Conservation (phyloP, 441 rosid genomes). For the Adansonia madagascariensis region DNA sequence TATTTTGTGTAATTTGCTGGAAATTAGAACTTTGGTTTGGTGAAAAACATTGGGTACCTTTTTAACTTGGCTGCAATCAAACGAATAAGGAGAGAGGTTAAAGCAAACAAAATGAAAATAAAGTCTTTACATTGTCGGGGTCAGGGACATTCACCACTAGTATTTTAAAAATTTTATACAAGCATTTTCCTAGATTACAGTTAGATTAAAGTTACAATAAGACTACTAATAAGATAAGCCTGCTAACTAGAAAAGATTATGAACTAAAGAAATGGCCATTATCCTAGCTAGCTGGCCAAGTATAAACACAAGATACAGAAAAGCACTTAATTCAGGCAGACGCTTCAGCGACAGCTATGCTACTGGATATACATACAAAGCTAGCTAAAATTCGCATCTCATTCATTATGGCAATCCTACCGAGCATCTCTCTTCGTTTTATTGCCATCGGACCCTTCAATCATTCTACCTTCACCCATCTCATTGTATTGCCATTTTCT, state of each 20-base stretch:
- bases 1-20: conserved; percentile 33
- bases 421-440: conserved; percentile 30
- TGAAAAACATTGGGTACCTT: too few species aligned
- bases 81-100: background rate
- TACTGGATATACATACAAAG: background rate
- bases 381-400: background rate
- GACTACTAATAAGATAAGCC: conserved; percentile 20
- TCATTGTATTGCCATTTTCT: conserved; percentile 40
- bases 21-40: conserved; percentile 13
- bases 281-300: conserved; percentile 17
- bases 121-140: conserved; percentile 3
- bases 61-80: background rate
- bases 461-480: conserved; percentile 39
- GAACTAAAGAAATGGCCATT: conserved; percentile 14
- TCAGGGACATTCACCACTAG: background rate
- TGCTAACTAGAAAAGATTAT: conserved; percentile 3
- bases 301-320: conserved; percentile 27
- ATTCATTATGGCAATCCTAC: conserved; percentile 11
- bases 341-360: background rate
- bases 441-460: conserved; percentile 42
- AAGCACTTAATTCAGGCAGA: too few species aligned
- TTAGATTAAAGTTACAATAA: conserved; percentile 24
- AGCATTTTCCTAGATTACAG: background rate
- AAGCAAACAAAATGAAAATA: background rate
- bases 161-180: conserved; percentile 22